Base-by-base conservation (phyloP, 1,284 basidiomycete genomes). In the Sutorius eximius region DNA sequence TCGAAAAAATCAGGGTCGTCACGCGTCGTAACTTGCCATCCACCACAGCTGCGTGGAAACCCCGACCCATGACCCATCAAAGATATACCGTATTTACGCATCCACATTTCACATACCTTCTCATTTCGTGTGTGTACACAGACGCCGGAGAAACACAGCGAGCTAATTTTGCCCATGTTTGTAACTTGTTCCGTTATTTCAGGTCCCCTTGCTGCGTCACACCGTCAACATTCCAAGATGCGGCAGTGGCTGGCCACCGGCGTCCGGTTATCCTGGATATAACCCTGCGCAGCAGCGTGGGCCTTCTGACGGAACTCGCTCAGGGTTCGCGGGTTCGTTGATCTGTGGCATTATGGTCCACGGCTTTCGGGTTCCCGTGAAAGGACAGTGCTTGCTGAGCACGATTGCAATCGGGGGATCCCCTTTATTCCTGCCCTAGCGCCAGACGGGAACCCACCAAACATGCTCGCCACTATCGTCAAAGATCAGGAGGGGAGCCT, bases 1-100 rank as follows among this genome's bases (percentile, higher is more conserved):
- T 40, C 44, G 32, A 45, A 48, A 43, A 46, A 58, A 57, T 59
- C 67, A 68, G 61, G 63, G 69, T 71, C 59, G 51, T 60, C 54
- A 58, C 51, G 60, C 37, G n/a, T 48, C 38, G 43, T 49, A 12
- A 46, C 20, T 13, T 6, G 27, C 27, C 20, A 16, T 30, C 32
- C 36, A 51, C 51, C 54, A 43, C 47, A 50, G 56, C 61, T 57
- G 58, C 56, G 55, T 59, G 63, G 61, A 56, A 67, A 52, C 44
- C 46, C 63, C 60, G 62, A 56, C 43, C 40, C 24, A 37, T 48
- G 15, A 18, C 36, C 18, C 30, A 59, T 58, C 59, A 51, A 2
- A 64, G 45, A 61, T 34, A 53, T 64, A 47, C 51, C 49, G 22
- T 22, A 58, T 52, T 54, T 34, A 30, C 32, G 3, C 22, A 30